These are phyloP conservation scores for Puccinia novopanici DNA, from an alignment of 1,284 basidiomycete genomes.

Conservation along the genomic window DNA sequence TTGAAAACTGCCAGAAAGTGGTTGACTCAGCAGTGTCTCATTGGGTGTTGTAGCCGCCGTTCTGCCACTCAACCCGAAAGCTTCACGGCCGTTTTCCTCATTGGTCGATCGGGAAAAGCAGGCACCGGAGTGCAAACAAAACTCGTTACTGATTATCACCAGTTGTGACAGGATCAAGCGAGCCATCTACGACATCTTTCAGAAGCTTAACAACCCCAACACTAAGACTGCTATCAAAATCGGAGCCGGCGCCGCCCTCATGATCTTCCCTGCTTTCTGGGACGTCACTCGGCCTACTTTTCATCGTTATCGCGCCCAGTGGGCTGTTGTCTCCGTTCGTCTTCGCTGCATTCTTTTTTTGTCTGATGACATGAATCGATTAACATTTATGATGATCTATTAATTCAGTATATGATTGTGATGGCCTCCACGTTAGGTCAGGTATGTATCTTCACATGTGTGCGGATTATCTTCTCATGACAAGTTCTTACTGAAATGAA, in stretches of 20 bases:
- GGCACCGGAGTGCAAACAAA: slow-evolving; percentile 25
- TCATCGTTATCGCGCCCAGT: slow-evolving; percentile 57
- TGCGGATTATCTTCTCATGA: background rate
- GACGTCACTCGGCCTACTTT: slow-evolving; percentile 55
- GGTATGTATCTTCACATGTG: slow-evolving; percentile 10
- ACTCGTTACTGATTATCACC: background rate
- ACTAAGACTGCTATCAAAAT: slow-evolving; percentile 58
- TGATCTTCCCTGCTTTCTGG: slow-evolving; percentile 57
- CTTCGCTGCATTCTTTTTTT: background rate
- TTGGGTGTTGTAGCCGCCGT: slow-evolving; percentile 27
- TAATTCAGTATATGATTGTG: slow-evolving; percentile 44
- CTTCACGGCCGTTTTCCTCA: slow-evolving; percentile 3
- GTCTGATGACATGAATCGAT: background rate
- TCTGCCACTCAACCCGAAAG: slow-evolving; percentile 33
- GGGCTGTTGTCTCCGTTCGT: slow-evolving; percentile 55
- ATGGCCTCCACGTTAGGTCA: slow-evolving; percentile 47
- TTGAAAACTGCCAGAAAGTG: background rate
- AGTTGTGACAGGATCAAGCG: slow-evolving; percentile 21
- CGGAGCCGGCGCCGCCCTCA: slow-evolving; percentile 56
- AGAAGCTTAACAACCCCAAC: slow-evolving; percentile 56
- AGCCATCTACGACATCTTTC: slow-evolving; percentile 20
- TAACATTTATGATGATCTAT: background rate
- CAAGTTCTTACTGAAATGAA: background rate
- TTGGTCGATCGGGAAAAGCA: background rate
- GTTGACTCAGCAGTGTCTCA: background rate